A percentile compares a stretch with the other conserved stretches of the same genome.
phyloP scores from a whole-genome alignment of 2,329 filamentous ascomycete genomes.

The Shiraia sp. region DNA sequence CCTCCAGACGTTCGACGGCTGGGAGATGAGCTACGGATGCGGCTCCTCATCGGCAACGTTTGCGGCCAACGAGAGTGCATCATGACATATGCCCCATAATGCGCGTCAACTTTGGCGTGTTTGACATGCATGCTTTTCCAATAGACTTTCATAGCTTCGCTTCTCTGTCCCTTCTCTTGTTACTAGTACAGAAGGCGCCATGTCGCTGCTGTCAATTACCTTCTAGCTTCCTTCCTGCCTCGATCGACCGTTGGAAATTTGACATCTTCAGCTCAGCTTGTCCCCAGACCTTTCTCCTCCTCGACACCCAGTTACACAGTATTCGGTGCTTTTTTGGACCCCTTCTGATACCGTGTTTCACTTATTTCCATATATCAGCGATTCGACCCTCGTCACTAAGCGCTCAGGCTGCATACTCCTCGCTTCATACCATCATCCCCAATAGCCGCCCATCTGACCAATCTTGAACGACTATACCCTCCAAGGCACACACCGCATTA shows the following conservation, averaged over 20 bases:
- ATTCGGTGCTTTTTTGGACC: constrained; percentile 29
- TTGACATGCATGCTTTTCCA: constrained; percentile 27
- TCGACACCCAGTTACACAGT: constrained; percentile 20
- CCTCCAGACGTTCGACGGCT: constrained; percentile 8
- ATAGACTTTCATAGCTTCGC: constrained; percentile 20
- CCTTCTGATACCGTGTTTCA: constrained; percentile 34
- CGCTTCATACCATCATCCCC: constrained; percentile 25
- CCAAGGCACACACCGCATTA: constrained; percentile 15
- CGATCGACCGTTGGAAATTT: constrained; percentile 15
- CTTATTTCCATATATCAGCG: constrained; percentile 27
- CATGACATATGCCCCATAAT: constrained; percentile 25
- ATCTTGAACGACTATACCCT: constrained; percentile 25
- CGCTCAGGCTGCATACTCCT: constrained; percentile 34
- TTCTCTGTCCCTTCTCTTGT: no score
- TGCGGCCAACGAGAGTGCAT: constrained; percentile 30
- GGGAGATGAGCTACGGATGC: constrained; percentile 36
- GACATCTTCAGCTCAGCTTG: constrained; percentile 17
- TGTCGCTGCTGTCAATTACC: constrained; percentile 27
- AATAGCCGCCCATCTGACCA: constrained; percentile 38
- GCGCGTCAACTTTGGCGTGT: constrained; percentile 31
- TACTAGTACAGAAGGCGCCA: constrained; percentile 25
- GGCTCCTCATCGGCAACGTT: constrained; percentile 22
- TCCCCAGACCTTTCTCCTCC: constrained; percentile 14
- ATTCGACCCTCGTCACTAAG: constrained; percentile 35
- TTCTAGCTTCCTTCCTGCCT: constrained; percentile 23